These are phyloP conservation scores for Capronia americana DNA, from an alignment of 2,329 filamentous ascomycete species.

Conservation along the genomic window DNA sequence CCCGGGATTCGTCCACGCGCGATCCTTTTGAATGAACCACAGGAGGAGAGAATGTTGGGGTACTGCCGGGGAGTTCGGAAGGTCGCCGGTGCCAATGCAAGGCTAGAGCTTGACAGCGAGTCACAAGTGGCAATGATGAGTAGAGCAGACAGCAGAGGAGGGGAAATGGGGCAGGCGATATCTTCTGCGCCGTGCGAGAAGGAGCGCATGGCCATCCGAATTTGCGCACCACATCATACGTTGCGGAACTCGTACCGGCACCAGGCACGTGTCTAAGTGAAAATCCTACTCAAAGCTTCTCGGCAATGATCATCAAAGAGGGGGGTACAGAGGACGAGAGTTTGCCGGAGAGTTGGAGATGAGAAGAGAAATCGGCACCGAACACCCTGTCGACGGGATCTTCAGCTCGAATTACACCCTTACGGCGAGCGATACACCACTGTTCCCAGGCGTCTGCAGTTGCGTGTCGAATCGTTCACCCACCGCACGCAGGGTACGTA, in stretches of 20 bases:
- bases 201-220: not conserved
- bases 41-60: conserved; percentile 23
- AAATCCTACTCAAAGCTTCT: not conserved
- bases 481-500: too few relatives aligned
- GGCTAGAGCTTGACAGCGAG: not conserved
- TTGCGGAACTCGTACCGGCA: not conserved
- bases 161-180: too few relatives aligned
- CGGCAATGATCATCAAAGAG: conserved; percentile 14
- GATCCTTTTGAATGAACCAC: conserved; percentile 23
- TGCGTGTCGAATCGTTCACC: too few relatives aligned
- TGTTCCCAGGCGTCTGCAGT: not conserved
- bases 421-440: not conserved
- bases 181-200: too few relatives aligned
- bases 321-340: not conserved
- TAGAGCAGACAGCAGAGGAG: not conserved
- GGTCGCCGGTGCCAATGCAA: not conserved
- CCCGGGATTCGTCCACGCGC: conserved; percentile 19
- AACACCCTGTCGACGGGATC: not conserved
- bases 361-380: not conserved
- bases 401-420: not conserved
- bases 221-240: not conserved
- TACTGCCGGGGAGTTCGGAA: conserved; percentile 1
- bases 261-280: not conserved
- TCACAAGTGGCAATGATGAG: not conserved
- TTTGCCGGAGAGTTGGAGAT: conserved; percentile 10